A percentile compares a stretch with the other conserved stretches of the same genome.
These are phyloP conservation scores for Stevia rebaudiana DNA, from an alignment of 140 eudicot species.

Conservation along the genomic window DNA sequence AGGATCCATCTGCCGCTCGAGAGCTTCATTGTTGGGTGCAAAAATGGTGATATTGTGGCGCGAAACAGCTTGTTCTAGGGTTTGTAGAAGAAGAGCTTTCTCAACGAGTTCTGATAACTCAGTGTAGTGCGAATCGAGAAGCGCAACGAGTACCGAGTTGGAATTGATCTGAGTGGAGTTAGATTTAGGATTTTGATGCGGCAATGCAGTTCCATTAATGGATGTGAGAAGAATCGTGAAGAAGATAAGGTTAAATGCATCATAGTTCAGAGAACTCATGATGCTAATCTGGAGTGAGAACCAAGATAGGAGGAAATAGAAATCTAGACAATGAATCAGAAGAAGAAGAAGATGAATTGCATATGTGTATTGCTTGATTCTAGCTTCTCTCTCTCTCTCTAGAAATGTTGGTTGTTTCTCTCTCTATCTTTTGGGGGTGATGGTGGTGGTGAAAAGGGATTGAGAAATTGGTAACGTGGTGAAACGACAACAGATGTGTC, in stretches of 20 bases:
- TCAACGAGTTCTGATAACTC: slow-evolving; percentile 83
- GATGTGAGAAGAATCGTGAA: slow-evolving; percentile 13
- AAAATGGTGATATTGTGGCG: slow-evolving; percentile 68
- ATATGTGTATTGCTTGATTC: background rate
- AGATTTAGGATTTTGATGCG: slow-evolving; percentile 16
- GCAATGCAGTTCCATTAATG: slow-evolving; percentile 40
- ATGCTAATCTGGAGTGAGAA: slow-evolving; percentile 21
- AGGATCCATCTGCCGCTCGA: slow-evolving; percentile 66
- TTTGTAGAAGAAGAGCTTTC: slow-evolving; percentile 69
- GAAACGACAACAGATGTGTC: slow-evolving; percentile 25
- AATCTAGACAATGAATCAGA: background rate
- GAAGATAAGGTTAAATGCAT: slow-evolving; percentile 28
- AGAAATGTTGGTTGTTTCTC: slow-evolving; percentile 5
- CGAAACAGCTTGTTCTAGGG: slow-evolving; percentile 58
- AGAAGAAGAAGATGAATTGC: background rate
- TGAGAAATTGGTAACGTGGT: slow-evolving; percentile 17
- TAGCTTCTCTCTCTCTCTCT: slow-evolving; percentile 11
- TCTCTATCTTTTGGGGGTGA: slow-evolving; percentile 7
- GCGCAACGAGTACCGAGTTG: slow-evolving; percentile 80
- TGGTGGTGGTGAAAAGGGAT: background rate
- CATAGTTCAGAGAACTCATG: slow-evolving; percentile 70
- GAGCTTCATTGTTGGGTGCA: slow-evolving; percentile 77
- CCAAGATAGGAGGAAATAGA: background rate
- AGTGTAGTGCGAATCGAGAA: slow-evolving; percentile 80
- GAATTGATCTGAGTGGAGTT: slow-evolving; percentile 57